Evolutionary conservation across 164 flowering plant species (phyloP), one percentile per base, ranked within the genome.

Genomic region (Paratinospora sagittata): DNA sequence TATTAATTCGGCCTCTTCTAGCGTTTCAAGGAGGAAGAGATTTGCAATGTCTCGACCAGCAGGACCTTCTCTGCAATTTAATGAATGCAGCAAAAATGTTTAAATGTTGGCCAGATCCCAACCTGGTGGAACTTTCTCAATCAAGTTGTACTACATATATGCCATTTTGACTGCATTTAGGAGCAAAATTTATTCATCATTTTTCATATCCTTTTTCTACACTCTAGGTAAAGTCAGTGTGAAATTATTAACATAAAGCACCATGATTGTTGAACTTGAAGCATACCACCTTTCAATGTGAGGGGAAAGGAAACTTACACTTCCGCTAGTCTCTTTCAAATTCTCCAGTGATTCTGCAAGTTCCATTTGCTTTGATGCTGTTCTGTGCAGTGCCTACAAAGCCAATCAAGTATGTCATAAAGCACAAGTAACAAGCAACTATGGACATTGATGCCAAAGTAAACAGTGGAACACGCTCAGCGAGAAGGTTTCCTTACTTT

Each of bases 351-450:
- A 84, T 67, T 92, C 88, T 4, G 92, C 92, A 77, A 92, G 96
- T 78, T 92, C 88, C 77, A 82, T 81, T 74, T 92, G 97, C 72
- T 89, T 85, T 69, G 94, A 88, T 55, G 97, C 85, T 36, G 97
- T 87, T 49, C 86, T 92, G 77, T 86, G 72, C 67, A 92, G 75
- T 33, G 85, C 89, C 97, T 92, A 62, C 58, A 69, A 19, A 65
- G 58, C 58, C 58, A 61, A 26, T 9, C 14, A 61, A 63, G 26
- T 55, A 17, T 26, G 41, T 27, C 61, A 2, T 11, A 66, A 21
- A 43, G 24, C 8, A 16, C 62, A 64, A n/a, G 27, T 41, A 7
- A 14, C 47, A 24, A 37, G 30, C 65, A 33, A 6, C 27, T 8
- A 43, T 41, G 34, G 33, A 55, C 39, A 55, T 11, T 21, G 30